A percentile compares a stretch with the other conserved stretches of the same genome.
Evolutionary conservation across 805 yeast species (phyloP).

Genomic region (Ogataea nonfermentans): DNA sequence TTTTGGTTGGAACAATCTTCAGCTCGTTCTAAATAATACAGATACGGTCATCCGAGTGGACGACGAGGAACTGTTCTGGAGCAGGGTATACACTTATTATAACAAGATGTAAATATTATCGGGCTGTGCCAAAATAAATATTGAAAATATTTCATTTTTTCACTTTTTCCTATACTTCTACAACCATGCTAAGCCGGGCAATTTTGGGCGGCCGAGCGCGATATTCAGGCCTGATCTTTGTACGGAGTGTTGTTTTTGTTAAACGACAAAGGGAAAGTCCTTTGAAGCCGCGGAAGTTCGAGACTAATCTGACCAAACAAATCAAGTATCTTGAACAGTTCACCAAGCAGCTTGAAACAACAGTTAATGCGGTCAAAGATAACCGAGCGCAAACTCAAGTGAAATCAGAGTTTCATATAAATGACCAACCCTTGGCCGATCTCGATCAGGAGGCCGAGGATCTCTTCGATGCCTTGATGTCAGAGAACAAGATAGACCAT

Average conservation of each 20-base stretch:
- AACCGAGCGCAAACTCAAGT: constrained; percentile 15
- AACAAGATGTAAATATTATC: constrained; percentile 21
- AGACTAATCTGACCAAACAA: constrained; percentile 12
- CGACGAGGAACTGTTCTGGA: constrained; percentile 31
- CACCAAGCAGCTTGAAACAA: constrained; percentile 29
- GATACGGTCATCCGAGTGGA: constrained; percentile 20
- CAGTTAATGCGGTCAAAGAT: constrained; percentile 23
- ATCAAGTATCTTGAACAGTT: constrained; percentile 30
- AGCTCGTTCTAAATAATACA: constrained; percentile 23
- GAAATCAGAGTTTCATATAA: constrained; percentile 21
- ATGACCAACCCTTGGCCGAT: constrained; percentile 19
- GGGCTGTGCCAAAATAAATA: constrained; percentile 8
- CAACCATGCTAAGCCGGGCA: constrained; percentile 6
- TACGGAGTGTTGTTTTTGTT: constrained; percentile 4
- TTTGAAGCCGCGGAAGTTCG: not conserved
- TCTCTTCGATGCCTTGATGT: constrained; percentile 27
- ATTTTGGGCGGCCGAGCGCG: constrained; percentile 1
- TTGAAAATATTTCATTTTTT: constrained; percentile 5
- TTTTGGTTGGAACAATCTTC: constrained; percentile 45
- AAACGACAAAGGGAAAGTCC: not conserved
- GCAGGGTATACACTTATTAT: constrained; percentile 28
- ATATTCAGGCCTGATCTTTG: not conserved
- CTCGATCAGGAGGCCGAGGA: constrained; percentile 29
- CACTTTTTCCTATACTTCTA: not conserved
- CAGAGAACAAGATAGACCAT: constrained; percentile 15